Evolutionary conservation across 805 yeast species (phyloP).

Genomic region (Candida piceae): DNA sequence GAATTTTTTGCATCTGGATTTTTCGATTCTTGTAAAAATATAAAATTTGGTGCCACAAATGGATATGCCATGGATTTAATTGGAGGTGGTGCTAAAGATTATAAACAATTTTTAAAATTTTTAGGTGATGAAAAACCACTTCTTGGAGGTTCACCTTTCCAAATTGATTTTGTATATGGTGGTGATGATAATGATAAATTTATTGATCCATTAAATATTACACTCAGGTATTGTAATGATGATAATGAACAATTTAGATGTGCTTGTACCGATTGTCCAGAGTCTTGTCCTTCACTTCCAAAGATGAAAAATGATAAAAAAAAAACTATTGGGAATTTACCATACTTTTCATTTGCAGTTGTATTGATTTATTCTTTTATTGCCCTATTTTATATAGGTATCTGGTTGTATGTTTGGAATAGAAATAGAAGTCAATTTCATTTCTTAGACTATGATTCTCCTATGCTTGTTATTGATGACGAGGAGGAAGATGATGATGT

Average conservation of each 20-base stretch:
- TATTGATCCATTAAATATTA: slow-evolving; percentile 28
- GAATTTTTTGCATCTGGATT: slow-evolving; percentile 56
- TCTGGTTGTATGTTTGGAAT: slow-evolving; percentile 4
- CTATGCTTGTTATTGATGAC: slow-evolving; percentile 5
- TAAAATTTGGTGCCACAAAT: slow-evolving; percentile 90
- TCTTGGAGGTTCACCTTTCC: slow-evolving; percentile 94
- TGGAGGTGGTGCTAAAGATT: slow-evolving; percentile 93
- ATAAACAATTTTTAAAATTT: slow-evolving; percentile 70
- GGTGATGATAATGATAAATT: slow-evolving; percentile 8
- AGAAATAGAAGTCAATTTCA: slow-evolving; percentile 7
- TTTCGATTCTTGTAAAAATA: slow-evolving; percentile 80
- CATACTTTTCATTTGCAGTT: slow-evolving; percentile 69
- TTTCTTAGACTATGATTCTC: slow-evolving; percentile 13
- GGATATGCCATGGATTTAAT: slow-evolving; percentile 95
- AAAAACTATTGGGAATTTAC: slow-evolving; percentile 60
- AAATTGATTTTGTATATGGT: slow-evolving; percentile 66
- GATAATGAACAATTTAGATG: slow-evolving; percentile 54
- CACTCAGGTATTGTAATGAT: slow-evolving; percentile 51
- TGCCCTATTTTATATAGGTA: slow-evolving; percentile 8
- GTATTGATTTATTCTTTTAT: slow-evolving; percentile 41
- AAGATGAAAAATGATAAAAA: slow-evolving; percentile 32
- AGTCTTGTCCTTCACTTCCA: slow-evolving; percentile 68
- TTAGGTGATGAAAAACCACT: slow-evolving; percentile 92
- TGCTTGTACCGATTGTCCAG: slow-evolving; percentile 87
- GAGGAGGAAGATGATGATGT: slow-evolving; percentile 1